Base-by-base conservation (phyloP, 768 basidiomycete genomes). In the Pisolithus sp. region DNA sequence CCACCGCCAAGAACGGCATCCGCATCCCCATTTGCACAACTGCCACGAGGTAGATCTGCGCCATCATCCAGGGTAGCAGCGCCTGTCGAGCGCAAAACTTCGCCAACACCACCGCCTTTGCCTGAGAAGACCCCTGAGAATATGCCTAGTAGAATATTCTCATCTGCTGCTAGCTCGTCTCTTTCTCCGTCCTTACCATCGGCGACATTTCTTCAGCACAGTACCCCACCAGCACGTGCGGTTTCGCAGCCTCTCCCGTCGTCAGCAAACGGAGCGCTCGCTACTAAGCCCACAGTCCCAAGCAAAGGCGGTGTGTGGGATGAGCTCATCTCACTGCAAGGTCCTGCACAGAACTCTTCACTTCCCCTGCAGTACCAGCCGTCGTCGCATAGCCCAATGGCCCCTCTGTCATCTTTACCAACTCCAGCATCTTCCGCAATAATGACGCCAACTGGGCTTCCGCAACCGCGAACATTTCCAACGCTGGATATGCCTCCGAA, bases 261-360 rank as follows among this genome's bases (percentile, higher is more conserved):
- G 45, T 15, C 30, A 36, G 21, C 30, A 26, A 36, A 40, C 51
- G 18, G 65, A 65, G 31, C 59, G 57, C 31, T 54, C 53, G 18
- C 37, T 49, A 30, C 20, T 47, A 23, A 50, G 26, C 54, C 59
- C 49, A 53, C 61, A 18, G 49, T 48, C 26, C 55, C 52, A 47
- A 57, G 61, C n/a, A 59, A 65, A n/a, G 63, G 62, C 10, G 70
- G 71, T 46, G 75, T 81, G n/a, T 83, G 82, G 82, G 71, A 76
- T 34, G 82, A 85, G 60, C 68, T 85, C 13, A 62, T 78, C 53
- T 75, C 76, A 40, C 67, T 79, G 26, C 78, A 77, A 53, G 61
- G 51, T 15, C 68, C 73, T n/a, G 51, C 67, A 13, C 58, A 62
- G 30, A 61, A 66, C 12, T 65, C 71, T n/a, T 74, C 67, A 15